phyloP scores from a whole-genome alignment of 1,139 yeast genomes.

The Torulaspora pretoriensis region DNA sequence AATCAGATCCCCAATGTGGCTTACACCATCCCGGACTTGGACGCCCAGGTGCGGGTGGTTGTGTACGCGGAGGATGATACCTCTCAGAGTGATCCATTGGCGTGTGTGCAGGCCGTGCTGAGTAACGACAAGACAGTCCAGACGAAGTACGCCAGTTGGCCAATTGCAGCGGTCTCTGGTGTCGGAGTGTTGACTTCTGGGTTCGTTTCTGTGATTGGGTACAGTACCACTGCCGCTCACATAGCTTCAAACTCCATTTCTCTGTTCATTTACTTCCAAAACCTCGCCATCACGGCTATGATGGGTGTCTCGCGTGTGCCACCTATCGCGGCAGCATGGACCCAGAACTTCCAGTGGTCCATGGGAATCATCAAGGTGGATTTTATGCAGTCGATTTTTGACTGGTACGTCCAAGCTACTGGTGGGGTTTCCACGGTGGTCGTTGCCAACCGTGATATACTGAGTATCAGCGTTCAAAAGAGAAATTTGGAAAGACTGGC shows the following conservation, averaged over 20 bases:
- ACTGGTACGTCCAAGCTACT: constrained; percentile 96
- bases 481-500: constrained; percentile 22
- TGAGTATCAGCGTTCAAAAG: constrained; percentile 79
- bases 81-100: constrained; percentile 46
- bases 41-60: constrained; percentile 79
- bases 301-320: constrained; percentile 93
- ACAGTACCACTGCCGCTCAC: constrained; percentile 91
- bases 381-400: constrained; percentile 83
- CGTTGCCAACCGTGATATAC: constrained; percentile 49
- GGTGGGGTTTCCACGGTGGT: constrained; percentile 85
- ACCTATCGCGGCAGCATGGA: constrained; percentile 98
- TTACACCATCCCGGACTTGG: constrained; percentile 87
- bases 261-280: constrained; percentile 87
- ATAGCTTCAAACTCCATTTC: constrained; percentile 95
- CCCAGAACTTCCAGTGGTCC: constrained; percentile 95
- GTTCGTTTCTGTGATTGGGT: constrained; percentile 79
- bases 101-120: constrained; percentile 88
- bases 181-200: constrained; percentile 85
- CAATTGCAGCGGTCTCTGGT: constrained; percentile 88
- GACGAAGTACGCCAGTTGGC: constrained; percentile 94
- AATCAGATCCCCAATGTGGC: constrained; percentile 73
- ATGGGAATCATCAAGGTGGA: constrained; percentile 76
- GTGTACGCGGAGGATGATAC: constrained; percentile 51
- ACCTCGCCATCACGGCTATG: constrained; percentile 89
- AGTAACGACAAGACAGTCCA: constrained; percentile 92